phyloP scores from a whole-genome alignment of 768 basidiomycete genomes.

The Trametes coccinea region DNA sequence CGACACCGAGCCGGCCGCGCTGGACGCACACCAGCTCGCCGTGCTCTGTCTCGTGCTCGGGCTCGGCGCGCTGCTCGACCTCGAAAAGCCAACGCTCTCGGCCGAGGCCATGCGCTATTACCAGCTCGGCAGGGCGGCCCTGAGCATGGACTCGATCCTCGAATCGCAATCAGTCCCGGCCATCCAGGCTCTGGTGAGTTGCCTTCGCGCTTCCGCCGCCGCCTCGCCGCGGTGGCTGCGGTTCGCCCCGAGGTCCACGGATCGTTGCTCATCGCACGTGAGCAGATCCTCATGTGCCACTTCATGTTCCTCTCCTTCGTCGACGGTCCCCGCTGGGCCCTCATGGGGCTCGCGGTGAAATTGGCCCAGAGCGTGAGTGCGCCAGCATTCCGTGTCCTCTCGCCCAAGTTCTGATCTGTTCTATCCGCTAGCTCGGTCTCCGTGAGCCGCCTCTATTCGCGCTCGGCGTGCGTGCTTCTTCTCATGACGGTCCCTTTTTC shows the following conservation, averaged over 20 bases:
- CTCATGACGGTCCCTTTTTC: neutral
- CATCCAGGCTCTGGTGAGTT: conserved; percentile 63
- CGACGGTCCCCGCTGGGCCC: conserved; percentile 63
- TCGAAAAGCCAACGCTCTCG: conserved; percentile 52
- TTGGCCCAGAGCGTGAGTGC: conserved; percentile 62
- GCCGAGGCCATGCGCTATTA: conserved; percentile 60
- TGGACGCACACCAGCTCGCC: conserved; percentile 55
- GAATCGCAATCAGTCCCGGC: conserved; percentile 63
- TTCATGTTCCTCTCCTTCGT: conserved; percentile 48
- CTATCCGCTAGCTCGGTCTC: conserved; percentile 53
- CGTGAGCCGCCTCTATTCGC: conserved; percentile 46
- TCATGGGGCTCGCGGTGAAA: conserved; percentile 72
- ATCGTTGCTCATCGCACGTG: conserved; percentile 30
- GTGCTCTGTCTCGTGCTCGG: conserved; percentile 67
- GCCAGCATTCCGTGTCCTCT: conserved; percentile 18
- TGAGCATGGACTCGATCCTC: conserved; percentile 63
- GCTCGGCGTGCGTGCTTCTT: neutral
- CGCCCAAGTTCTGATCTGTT: conserved; percentile 14
- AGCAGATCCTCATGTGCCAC: conserved; percentile 56
- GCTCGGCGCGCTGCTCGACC: conserved; percentile 61
- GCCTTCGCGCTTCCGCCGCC: conserved; percentile 1
- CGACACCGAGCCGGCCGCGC: conserved; percentile 29
- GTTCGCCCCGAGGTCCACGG: conserved; percentile 29
- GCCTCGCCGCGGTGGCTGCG: neutral
- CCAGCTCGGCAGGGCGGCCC: conserved; percentile 57